These are phyloP conservation scores for Didymella exigua DNA, from an alignment of 2,329 filamentous ascomycete genomes.

Conservation along the genomic window DNA sequence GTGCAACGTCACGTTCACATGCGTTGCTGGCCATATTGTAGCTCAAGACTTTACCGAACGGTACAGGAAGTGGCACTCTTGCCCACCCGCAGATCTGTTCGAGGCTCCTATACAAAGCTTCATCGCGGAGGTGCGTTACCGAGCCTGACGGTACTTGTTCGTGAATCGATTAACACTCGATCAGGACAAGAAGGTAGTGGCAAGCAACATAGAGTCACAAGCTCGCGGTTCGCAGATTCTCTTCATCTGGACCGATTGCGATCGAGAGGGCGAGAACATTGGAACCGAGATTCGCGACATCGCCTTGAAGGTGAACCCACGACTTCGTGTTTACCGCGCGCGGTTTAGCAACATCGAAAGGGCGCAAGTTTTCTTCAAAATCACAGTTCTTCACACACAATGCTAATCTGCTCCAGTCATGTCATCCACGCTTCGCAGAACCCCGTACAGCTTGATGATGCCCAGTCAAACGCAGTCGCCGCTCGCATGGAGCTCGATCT, in stretches of 20 bases:
- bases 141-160: conserved; percentile 3
- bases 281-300: conserved; percentile 87
- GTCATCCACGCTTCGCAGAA: conserved; percentile 81
- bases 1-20: conserved; percentile 91
- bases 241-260: conserved; percentile 99
- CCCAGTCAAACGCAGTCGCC: conserved; percentile 83
- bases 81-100: conserved; percentile 79
- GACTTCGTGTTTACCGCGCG: conserved; percentile 81
- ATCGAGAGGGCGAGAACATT: conserved; percentile 96
- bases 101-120: conserved; percentile 74
- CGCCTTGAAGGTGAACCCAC: conserved; percentile 73
- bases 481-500: conserved; percentile 92
- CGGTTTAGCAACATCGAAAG: conserved; percentile 95
- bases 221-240: conserved; percentile 74
- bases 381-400: too few relatives aligned
- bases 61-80: conserved; percentile 80
- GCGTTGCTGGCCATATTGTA: conserved; percentile 86
- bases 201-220: conserved; percentile 81
- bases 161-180: not conserved
- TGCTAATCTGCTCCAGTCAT: conserved; percentile 62
- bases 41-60: conserved; percentile 75
- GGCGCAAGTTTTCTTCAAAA: conserved; percentile 63
- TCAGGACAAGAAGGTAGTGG: conserved; percentile 79
- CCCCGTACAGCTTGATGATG: conserved; percentile 79
- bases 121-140: conserved; percentile 65